A percentile compares a stretch with the other conserved stretches of the same genome.
These are phyloP conservation scores for Ophiostoma sp. DNA, from an alignment of 2,329 filamentous ascomycete genomes.

Conservation along the genomic window DNA sequence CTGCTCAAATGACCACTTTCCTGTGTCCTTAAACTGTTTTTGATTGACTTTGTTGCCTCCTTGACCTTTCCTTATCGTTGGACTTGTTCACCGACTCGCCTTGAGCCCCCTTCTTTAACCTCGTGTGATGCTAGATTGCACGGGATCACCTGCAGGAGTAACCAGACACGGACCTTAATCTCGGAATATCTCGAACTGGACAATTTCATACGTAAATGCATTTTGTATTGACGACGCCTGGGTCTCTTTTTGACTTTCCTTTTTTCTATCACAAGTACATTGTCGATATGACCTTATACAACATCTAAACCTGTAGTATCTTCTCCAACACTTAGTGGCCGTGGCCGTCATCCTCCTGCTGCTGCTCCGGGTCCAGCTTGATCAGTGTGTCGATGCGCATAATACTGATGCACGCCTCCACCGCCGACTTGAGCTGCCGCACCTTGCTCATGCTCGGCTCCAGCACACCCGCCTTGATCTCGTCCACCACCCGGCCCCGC, in stretches of 20 bases:
- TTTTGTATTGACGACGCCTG: slow-evolving; percentile 12
- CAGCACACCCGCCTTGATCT: slow-evolving; percentile 90
- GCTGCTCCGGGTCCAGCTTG: slow-evolving; percentile 90
- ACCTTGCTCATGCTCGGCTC: slow-evolving; percentile 99
- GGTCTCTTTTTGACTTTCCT: slow-evolving; percentile 14
- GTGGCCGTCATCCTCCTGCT: slow-evolving; percentile 77
- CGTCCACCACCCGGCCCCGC: slow-evolving; percentile 88
- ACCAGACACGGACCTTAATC: background rate
- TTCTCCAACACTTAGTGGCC: slow-evolving; percentile 62
- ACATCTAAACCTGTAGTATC: background rate
- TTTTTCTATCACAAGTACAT: slow-evolving; percentile 20
- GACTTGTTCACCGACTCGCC: slow-evolving; percentile 8
- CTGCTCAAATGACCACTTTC: slow-evolving; percentile 21
- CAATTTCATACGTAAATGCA: background rate
- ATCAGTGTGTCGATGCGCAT: slow-evolving; percentile 99
- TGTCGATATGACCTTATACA: background rate
- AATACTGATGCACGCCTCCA: slow-evolving; percentile 97
- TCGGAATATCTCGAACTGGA: background rate
- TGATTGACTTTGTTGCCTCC: background rate
- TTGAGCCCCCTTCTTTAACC: background rate
- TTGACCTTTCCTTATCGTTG: background rate
- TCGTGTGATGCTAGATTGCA: slow-evolving; percentile 5
- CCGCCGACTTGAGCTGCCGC: slow-evolving; percentile 95
- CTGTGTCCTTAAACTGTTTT: background rate
- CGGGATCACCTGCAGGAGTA: background rate